Conservation (phyloP, 495 filamentous ascomycete species). For the Xylaria castorea region DNA sequence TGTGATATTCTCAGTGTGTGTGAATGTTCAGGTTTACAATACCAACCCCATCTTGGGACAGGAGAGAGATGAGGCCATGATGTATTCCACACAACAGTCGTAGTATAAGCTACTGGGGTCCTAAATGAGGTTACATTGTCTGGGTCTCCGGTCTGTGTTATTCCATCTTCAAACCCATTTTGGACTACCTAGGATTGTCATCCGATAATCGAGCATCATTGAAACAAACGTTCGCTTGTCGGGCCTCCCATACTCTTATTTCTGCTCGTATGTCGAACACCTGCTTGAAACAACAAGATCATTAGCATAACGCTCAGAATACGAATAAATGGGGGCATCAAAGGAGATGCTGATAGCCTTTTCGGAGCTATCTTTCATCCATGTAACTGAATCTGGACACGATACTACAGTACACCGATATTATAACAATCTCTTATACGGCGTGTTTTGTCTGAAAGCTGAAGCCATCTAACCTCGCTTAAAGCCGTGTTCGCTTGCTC, state of each 20-base stretch:
- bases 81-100: background rate
- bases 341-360: background rate
- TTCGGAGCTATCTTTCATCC: background rate
- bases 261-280: background rate
- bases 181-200: constrained; percentile 10
- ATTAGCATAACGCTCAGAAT: background rate
- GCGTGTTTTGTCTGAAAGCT: constrained; percentile 9
- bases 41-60: background rate
- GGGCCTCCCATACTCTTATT: constrained; percentile 5
- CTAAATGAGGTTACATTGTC: constrained; percentile 15
- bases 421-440: background rate
- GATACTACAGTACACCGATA: background rate
- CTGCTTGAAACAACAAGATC: constrained; percentile 11
- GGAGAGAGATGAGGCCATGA: background rate
- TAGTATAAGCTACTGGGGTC: background rate
- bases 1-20: background rate
- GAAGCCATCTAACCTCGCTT: constrained; percentile 7
- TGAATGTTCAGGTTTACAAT: background rate
- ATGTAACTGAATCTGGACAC: background rate
- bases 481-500: background rate
- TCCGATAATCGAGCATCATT: constrained; percentile 13
- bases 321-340: constrained; percentile 10
- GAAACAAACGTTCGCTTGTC: constrained; percentile 15
- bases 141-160: background rate
- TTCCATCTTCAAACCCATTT: background rate